Evolutionary conservation across 1,284 basidiomycete genomes (phyloP).

Genomic region (Ustilago vetiveriae): DNA sequence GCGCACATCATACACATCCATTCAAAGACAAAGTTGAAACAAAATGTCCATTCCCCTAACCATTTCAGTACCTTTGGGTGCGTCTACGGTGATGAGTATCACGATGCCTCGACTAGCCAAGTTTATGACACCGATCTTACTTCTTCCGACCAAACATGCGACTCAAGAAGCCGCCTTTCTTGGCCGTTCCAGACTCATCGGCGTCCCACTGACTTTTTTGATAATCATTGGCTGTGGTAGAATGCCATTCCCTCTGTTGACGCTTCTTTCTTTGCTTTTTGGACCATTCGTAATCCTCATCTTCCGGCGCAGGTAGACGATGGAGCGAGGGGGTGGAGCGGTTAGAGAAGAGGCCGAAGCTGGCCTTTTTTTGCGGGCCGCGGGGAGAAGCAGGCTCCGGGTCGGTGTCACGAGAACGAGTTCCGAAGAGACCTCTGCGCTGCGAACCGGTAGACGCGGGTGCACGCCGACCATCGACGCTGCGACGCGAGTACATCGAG

Average conservation of each 20-base stretch:
- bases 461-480: conserved; percentile 13
- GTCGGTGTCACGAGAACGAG: neutral
- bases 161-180: conserved; percentile 35
- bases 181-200: neutral
- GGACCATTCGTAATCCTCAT: conserved; percentile 39
- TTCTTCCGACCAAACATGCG: conserved; percentile 37
- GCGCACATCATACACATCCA: neutral
- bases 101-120: neutral
- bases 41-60: neutral
- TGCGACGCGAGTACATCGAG: conserved; percentile 16
- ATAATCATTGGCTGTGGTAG: conserved; percentile 20
- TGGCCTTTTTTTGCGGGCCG: conserved; percentile 3
- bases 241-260: conserved; percentile 29
- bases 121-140: neutral
- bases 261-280: conserved; percentile 8
- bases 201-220: conserved; percentile 13
- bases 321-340: conserved; percentile 33
- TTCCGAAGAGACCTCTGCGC: conserved; percentile 14
- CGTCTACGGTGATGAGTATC: neutral
- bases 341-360: conserved; percentile 26
- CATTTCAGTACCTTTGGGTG: neutral
- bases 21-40: neutral
- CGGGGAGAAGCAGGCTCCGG: conserved; percentile 3
- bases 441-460: neutral
- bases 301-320: conserved; percentile 33